phyloP scores from a whole-genome alignment of 257 asterid species.

The Plantago elongata region DNA sequence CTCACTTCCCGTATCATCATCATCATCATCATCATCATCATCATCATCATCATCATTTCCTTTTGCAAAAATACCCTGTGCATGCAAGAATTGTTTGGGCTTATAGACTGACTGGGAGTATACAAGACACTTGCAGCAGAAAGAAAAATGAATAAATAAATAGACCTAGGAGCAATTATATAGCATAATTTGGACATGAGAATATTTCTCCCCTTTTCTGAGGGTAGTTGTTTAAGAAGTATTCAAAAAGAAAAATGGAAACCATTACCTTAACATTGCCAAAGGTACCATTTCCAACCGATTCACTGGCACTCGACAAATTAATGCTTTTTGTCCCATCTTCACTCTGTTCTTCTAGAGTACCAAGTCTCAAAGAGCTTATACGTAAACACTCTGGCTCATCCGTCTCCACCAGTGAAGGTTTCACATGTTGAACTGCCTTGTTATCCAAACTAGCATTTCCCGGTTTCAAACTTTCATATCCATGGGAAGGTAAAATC shows the following conservation, averaged over 20 bases:
- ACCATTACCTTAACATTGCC: conserved; percentile 36
- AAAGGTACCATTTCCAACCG: conserved; percentile 35
- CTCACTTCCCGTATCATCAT: conserved; percentile 35
- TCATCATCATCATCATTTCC: conserved; percentile 44
- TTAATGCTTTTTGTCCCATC: conserved; percentile 50
- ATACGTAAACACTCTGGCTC: conserved; percentile 36
- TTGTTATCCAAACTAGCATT: conserved; percentile 32
- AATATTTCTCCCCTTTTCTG: too few species aligned
- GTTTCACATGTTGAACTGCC: conserved; percentile 39
- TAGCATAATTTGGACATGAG: too few species aligned
- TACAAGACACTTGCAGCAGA: neutral
- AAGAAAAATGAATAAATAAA: too few species aligned
- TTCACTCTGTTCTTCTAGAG: conserved; percentile 76
- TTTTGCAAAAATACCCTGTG: conserved; percentile 51
- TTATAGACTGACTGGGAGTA: neutral
- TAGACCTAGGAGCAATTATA: too few species aligned
- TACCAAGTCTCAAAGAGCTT: conserved; percentile 40
- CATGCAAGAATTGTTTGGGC: conserved; percentile 12
- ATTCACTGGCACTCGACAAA: conserved; percentile 47
- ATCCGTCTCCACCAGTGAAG: conserved; percentile 33
- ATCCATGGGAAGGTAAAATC: conserved; percentile 29
- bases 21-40: conserved; percentile 45
- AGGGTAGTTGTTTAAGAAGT: neutral
- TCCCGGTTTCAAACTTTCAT: conserved; percentile 36
- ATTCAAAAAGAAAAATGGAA: conserved; percentile 12